Percentiles rank a stretch among this genome's conserved stretches.
Conservation (phyloP, 2,329 filamentous ascomycete genomes). For the Lecanosticta acicola region DNA sequence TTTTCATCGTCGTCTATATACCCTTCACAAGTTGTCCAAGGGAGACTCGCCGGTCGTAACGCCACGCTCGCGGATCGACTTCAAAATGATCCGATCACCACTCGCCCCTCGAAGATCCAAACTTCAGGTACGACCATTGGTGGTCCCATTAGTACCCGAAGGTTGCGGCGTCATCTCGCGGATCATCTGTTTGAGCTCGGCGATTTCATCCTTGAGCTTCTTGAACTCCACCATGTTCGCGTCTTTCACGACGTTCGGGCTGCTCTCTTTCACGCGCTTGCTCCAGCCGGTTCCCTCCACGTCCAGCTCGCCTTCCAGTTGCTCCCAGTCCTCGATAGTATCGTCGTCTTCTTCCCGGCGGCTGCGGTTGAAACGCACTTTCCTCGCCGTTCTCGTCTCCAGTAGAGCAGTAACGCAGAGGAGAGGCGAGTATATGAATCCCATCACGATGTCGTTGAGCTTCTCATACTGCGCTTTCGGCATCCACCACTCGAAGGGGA, state of each 20-base stretch:
- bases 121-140: not conserved
- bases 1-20: too few relatives aligned
- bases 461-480: slow-evolving; percentile 64
- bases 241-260: slow-evolving; percentile 77
- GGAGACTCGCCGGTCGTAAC: too few relatives aligned
- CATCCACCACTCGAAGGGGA: slow-evolving; percentile 96
- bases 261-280: slow-evolving; percentile 68
- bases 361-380: slow-evolving; percentile 58
- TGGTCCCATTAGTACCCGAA: not conserved
- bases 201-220: slow-evolving; percentile 41
- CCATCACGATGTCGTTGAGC: slow-evolving; percentile 87
- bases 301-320: slow-evolving; percentile 64
- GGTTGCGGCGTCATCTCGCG: slow-evolving; percentile 19
- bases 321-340: slow-evolving; percentile 86
- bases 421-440: slow-evolving; percentile 73
- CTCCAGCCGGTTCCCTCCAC: slow-evolving; percentile 81
- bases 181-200: slow-evolving; percentile 40
- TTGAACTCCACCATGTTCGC: slow-evolving; percentile 62
- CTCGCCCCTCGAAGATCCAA: too few relatives aligned
- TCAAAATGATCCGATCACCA: too few relatives aligned
- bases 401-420: slow-evolving; percentile 69
- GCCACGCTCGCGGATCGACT: too few relatives aligned
- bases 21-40: too few relatives aligned
- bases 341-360: slow-evolving; percentile 88
- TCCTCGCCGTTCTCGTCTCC: slow-evolving; percentile 38